Conservation (phyloP, 768 basidiomycete species). For the Daedaleopsis nitida region DNA sequence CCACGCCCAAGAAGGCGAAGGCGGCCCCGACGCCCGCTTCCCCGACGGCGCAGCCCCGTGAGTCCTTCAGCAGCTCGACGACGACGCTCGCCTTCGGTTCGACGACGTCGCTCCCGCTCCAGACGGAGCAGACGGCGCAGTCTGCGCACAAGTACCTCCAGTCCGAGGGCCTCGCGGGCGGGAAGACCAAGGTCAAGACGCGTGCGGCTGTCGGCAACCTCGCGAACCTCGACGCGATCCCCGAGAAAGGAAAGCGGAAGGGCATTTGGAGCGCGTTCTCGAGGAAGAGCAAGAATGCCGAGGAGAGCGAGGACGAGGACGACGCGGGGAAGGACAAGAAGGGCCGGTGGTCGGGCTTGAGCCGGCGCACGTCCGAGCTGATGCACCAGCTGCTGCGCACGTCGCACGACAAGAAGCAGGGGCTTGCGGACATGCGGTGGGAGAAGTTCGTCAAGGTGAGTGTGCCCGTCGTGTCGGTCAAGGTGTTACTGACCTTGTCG, state of each 20-base stretch:
- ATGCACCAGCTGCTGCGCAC: slow-evolving; percentile 70
- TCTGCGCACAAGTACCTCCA: slow-evolving; percentile 74
- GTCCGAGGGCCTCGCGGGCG: slow-evolving; percentile 43
- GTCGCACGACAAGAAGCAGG: slow-evolving; percentile 55
- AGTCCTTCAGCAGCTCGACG: slow-evolving; percentile 22
- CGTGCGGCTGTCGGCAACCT: slow-evolving; percentile 49
- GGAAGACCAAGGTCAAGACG: slow-evolving; percentile 72
- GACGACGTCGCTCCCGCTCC: slow-evolving; percentile 42
- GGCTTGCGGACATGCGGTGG: slow-evolving; percentile 70
- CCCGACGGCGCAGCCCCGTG: background rate
- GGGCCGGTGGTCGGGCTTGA: slow-evolving; percentile 57
- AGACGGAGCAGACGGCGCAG: slow-evolving; percentile 57
- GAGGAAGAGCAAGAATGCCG: slow-evolving; percentile 39
- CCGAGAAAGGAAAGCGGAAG: slow-evolving; percentile 40
- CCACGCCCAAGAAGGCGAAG: slow-evolving; percentile 19
- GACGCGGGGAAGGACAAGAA: slow-evolving; percentile 44
- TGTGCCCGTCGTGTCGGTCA: background rate
- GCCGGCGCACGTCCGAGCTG: slow-evolving; percentile 56
- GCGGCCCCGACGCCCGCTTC: slow-evolving; percentile 2
- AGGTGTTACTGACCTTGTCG: background rate
- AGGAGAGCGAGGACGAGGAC: slow-evolving; percentile 41
- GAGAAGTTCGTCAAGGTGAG: slow-evolving; percentile 74
- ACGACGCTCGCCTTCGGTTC: slow-evolving; percentile 35
- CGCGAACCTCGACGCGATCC: slow-evolving; percentile 49
- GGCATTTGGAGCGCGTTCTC: slow-evolving; percentile 56